Conservation (phyloP, 345 rosid genomes). For the Iberis pinnata region DNA sequence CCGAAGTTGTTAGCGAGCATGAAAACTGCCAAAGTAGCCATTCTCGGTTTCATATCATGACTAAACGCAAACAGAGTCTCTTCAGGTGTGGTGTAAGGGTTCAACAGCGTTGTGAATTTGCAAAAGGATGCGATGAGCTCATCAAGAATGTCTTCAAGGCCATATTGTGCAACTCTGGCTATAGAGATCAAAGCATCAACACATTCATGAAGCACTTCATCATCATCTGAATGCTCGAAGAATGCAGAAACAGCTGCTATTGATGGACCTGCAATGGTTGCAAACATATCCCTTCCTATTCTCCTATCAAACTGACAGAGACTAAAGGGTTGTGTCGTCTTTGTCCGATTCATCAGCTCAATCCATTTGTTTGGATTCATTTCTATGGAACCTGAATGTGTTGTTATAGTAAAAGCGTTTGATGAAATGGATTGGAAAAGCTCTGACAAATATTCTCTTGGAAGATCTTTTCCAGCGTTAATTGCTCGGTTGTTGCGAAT, state of each 20-base stretch:
- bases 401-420: constrained; percentile 47
- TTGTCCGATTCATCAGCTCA: constrained; percentile 58
- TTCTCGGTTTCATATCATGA: constrained; percentile 73
- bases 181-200: constrained; percentile 78
- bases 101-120: constrained; percentile 71
- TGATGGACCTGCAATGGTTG: constrained; percentile 72
- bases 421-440: constrained; percentile 66
- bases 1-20: constrained; percentile 79
- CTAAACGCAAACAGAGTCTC: constrained; percentile 81
- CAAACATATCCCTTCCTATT: constrained; percentile 87
- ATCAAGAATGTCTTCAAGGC: constrained; percentile 75
- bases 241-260: constrained; percentile 79
- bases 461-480: constrained; percentile 80
- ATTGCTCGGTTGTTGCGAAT: constrained; percentile 79
- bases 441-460: constrained; percentile 80
- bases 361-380: constrained; percentile 80
- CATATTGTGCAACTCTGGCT: constrained; percentile 72
- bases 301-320: constrained; percentile 55
- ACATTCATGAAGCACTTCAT: constrained; percentile 82
- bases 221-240: constrained; percentile 84
- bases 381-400: constrained; percentile 44
- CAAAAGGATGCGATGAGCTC: constrained; percentile 78
- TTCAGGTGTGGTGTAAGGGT: constrained; percentile 83
- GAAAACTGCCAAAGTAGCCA: constrained; percentile 89
- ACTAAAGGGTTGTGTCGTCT: constrained; percentile 37